These are phyloP conservation scores for Nemania diffusa DNA, from an alignment of 2,329 filamentous ascomycete genomes.

Conservation along the genomic window DNA sequence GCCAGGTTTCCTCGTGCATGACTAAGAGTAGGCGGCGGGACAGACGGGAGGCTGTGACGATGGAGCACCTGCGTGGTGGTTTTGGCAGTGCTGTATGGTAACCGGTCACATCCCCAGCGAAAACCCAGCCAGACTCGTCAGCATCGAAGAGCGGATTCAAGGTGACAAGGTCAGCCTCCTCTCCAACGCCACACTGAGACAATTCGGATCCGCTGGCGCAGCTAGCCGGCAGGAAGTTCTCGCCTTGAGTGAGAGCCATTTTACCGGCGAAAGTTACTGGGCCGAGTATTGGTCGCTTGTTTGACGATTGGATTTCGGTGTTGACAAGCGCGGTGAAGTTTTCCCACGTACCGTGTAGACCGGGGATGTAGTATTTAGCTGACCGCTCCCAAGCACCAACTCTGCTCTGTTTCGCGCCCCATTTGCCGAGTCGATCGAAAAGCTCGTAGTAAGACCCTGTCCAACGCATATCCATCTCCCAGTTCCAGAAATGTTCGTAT, in stretches of 20 bases:
- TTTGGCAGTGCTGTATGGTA: slow-evolving; percentile 65
- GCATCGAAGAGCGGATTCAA: slow-evolving; percentile 82
- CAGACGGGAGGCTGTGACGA: slow-evolving; percentile 76
- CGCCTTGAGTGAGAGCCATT: slow-evolving; percentile 60
- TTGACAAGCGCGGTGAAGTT: slow-evolving; percentile 75
- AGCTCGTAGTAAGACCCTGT: slow-evolving; percentile 77
- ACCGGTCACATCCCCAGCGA: slow-evolving; percentile 75
- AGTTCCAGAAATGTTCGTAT: slow-evolving; percentile 76
- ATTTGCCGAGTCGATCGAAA: slow-evolving; percentile 72
- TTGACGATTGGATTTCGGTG: slow-evolving; percentile 65
- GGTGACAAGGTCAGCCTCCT: slow-evolving; percentile 80
- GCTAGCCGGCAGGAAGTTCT: slow-evolving; percentile 64
- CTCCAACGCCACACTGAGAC: slow-evolving; percentile 71
- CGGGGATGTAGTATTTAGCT: slow-evolving; percentile 79
- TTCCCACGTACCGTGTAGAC: slow-evolving; percentile 75
- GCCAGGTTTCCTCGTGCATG: slow-evolving; percentile 80
- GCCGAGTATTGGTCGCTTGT: slow-evolving; percentile 73
- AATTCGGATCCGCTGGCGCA: slow-evolving; percentile 65
- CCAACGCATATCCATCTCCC: slow-evolving; percentile 75
- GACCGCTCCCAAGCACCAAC: slow-evolving; percentile 82
- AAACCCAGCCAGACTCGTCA: slow-evolving; percentile 76
- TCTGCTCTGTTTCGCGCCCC: slow-evolving; percentile 74
- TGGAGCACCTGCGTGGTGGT: slow-evolving; percentile 75
- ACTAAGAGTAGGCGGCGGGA: slow-evolving; percentile 72
- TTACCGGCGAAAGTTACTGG: slow-evolving; percentile 66